Conservation (phyloP, 192 early-diverging fungal species). For the Entrophospora sp. region DNA sequence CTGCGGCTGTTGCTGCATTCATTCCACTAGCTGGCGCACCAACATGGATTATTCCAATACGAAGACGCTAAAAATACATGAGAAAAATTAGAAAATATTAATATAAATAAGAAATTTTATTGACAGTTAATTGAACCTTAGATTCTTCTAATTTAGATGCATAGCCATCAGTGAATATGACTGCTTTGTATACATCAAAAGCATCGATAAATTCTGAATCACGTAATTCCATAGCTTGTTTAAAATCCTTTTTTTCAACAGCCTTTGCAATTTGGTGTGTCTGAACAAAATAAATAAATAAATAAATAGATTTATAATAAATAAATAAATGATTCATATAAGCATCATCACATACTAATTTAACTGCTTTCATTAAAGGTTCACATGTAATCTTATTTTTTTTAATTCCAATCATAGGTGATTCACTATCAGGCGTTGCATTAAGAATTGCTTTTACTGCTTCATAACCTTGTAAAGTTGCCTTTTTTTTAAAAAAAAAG, state of each 20-base stretch:
- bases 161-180: constrained; percentile 33
- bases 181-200: constrained; percentile 52
- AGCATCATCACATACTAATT: constrained; percentile 47
- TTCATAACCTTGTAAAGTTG: constrained; percentile 88
- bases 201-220: constrained; percentile 73
- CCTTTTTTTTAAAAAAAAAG: constrained; percentile 27
- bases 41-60: constrained; percentile 86
- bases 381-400: constrained; percentile 79
- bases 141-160: not conserved
- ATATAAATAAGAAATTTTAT: not conserved
- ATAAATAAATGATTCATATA: not conserved
- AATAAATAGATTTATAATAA: not conserved
- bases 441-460: constrained; percentile 88
- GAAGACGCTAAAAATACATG: constrained; percentile 39
- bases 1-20: constrained; percentile 90
- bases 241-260: constrained; percentile 77
- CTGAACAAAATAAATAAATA: constrained; percentile 23
- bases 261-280: constrained; percentile 82
- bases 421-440: constrained; percentile 74
- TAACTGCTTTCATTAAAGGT: constrained; percentile 90
- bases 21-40: constrained; percentile 97
- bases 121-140: not conserved
- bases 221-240: constrained; percentile 79
- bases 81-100: not conserved
- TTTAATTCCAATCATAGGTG: constrained; percentile 88